These are phyloP conservation scores for Medicago lupulina DNA, from an alignment of 306 rosid species.

Conservation along the genomic window DNA sequence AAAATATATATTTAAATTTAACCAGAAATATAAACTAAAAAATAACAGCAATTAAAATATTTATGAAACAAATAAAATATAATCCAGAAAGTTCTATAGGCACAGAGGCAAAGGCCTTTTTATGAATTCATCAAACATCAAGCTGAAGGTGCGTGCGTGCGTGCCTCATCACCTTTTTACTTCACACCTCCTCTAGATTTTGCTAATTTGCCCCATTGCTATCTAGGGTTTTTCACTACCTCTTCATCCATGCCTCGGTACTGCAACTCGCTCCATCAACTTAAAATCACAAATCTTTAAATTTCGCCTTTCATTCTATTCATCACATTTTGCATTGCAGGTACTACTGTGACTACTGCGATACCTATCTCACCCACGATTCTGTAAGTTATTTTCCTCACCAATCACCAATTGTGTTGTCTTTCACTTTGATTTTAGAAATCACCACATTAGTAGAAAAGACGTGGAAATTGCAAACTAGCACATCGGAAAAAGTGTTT, in stretches of 20 bases:
- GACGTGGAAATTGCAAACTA: no score
- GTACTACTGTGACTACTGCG: conserved; percentile 90
- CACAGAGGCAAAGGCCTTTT: no score
- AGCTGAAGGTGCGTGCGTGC: neutral
- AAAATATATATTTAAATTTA: no score
- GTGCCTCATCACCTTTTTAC: neutral
- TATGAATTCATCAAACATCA: neutral
- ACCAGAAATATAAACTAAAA: no score
- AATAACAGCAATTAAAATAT: no score
- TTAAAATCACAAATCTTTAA: neutral
- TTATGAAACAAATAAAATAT: no score
- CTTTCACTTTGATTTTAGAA: neutral
- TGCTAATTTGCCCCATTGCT: conserved; percentile 17
- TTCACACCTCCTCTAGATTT: neutral
- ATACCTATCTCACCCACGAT: conserved; percentile 87
- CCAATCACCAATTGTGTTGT: neutral
- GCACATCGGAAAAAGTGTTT: no score
- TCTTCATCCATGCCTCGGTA: conserved; percentile 52
- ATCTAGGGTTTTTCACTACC: conserved; percentile 34
- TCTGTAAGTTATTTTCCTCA: conserved; percentile 55
- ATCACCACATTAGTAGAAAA: no score
- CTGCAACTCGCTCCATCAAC: neutral
- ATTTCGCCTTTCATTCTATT: neutral
- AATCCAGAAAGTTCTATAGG: conserved; percentile 3
- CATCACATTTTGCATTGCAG: conserved; percentile 38